Evolutionary conservation across 2,329 filamentous ascomycete genomes (phyloP).

Genomic region (Botrytis fabae): DNA sequence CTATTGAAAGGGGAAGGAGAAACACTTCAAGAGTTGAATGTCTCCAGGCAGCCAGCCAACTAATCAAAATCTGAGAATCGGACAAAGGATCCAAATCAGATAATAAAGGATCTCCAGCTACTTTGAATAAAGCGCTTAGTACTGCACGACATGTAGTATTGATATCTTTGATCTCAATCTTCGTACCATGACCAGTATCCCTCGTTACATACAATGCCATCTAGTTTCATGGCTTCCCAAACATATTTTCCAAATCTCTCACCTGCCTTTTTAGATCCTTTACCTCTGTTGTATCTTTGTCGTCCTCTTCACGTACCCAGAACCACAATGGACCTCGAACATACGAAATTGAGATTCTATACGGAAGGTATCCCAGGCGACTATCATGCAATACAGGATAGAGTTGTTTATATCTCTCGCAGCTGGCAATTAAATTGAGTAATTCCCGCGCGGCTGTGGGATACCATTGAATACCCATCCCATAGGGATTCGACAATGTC

Average conservation of each 20-base stretch:
- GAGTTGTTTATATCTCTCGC: background rate
- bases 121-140: background rate
- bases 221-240: background rate
- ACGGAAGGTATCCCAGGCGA: background rate
- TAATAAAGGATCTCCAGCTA: background rate
- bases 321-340: too few relatives aligned
- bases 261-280: background rate
- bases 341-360: too few relatives aligned
- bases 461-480: conserved; percentile 15
- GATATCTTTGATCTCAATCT: background rate
- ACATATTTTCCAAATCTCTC: background rate
- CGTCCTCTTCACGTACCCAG: background rate
- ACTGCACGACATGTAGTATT: background rate
- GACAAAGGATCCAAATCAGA: background rate
- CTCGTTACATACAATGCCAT: background rate
- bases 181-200: background rate
- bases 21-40: background rate
- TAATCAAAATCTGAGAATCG: background rate
- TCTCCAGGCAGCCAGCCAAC: background rate
- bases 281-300: background rate
- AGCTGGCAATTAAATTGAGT: background rate
- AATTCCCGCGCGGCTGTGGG: background rate
- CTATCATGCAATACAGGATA: too few relatives aligned
- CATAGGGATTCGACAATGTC: background rate
- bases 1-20: background rate